These are phyloP conservation scores for grape (Vitis vinifera) DNA, from an alignment of 164 flowering plant genomes.

Conservation along the genomic window DNA sequence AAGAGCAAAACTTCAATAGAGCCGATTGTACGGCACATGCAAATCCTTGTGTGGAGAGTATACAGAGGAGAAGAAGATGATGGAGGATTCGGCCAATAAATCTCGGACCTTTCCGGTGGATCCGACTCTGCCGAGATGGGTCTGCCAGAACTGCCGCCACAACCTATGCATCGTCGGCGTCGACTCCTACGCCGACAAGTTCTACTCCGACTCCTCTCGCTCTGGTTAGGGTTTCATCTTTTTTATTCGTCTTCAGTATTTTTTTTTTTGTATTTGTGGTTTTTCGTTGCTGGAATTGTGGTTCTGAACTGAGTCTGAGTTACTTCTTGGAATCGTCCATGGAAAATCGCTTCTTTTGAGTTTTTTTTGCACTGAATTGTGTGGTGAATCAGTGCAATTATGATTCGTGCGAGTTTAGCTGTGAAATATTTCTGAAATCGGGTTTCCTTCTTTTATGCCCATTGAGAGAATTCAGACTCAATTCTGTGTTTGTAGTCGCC, in stretches of 20 bases:
- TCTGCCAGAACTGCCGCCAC: constrained; percentile 88
- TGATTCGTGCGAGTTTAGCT: no score
- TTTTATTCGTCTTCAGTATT: background rate
- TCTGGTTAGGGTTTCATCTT: constrained; percentile 44
- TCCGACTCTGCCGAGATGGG: constrained; percentile 82
- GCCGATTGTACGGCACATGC: no score
- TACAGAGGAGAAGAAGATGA: constrained; percentile 13
- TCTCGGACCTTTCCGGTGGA: constrained; percentile 64
- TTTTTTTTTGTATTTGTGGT: background rate
- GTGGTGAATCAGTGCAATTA: no score
- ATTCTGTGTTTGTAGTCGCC: no score
- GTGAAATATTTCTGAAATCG: no score
- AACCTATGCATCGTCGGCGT: constrained; percentile 76
- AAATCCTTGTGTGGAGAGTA: background rate
- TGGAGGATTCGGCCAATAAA: constrained; percentile 21
- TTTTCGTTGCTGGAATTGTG: background rate
- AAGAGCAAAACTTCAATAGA: background rate
- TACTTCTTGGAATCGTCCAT: no score
- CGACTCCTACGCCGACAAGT: constrained; percentile 87
- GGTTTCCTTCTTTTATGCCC: no score
- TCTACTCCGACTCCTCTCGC: constrained; percentile 59
- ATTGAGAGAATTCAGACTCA: no score
- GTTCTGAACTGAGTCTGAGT: no score
- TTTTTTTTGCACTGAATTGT: no score
- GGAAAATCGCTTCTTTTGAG: no score